Percentiles rank a stretch among this genome's conserved stretches.
Conservation (phyloP, 805 yeast species). For the Dipodascopsis uninucleata region DNA sequence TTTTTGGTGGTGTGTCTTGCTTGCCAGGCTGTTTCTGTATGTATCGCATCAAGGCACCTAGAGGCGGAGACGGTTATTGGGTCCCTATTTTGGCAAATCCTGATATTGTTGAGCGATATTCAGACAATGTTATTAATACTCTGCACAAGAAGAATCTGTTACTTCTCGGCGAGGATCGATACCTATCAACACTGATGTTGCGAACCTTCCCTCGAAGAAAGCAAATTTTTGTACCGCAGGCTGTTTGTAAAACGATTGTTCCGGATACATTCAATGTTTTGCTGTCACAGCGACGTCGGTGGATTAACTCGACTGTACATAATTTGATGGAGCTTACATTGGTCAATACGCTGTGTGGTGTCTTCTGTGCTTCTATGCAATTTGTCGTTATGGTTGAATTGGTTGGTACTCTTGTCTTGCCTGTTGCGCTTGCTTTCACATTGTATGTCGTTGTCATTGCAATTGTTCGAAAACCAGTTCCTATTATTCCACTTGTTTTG, state of each 20-base stretch:
- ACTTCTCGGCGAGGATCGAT: slow-evolving; percentile 88
- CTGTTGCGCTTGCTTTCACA: slow-evolving; percentile 82
- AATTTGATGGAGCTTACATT: slow-evolving; percentile 83
- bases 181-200: slow-evolving; percentile 79
- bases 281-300: slow-evolving; percentile 89
- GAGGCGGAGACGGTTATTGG: slow-evolving; percentile 76
- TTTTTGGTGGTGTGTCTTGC: slow-evolving; percentile 92
- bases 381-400: slow-evolving; percentile 81
- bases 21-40: slow-evolving; percentile 94
- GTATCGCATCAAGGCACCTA: slow-evolving; percentile 88
- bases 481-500: slow-evolving; percentile 68
- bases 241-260: slow-evolving; percentile 86
- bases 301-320: slow-evolving; percentile 96
- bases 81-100: slow-evolving; percentile 92
- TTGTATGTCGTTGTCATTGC: slow-evolving; percentile 72
- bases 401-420: slow-evolving; percentile 82
- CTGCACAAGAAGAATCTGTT: slow-evolving; percentile 83
- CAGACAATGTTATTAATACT: slow-evolving; percentile 79
- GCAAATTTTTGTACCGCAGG: slow-evolving; percentile 83
- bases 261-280: slow-evolving; percentile 76
- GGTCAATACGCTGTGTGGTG: slow-evolving; percentile 88
- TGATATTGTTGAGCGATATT: slow-evolving; percentile 86
- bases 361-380: slow-evolving; percentile 94
- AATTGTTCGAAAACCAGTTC: slow-evolving; percentile 71
- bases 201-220: slow-evolving; percentile 85